Conservation (phyloP, 768 basidiomycete genomes). For the Mycena albidolilacea region DNA sequence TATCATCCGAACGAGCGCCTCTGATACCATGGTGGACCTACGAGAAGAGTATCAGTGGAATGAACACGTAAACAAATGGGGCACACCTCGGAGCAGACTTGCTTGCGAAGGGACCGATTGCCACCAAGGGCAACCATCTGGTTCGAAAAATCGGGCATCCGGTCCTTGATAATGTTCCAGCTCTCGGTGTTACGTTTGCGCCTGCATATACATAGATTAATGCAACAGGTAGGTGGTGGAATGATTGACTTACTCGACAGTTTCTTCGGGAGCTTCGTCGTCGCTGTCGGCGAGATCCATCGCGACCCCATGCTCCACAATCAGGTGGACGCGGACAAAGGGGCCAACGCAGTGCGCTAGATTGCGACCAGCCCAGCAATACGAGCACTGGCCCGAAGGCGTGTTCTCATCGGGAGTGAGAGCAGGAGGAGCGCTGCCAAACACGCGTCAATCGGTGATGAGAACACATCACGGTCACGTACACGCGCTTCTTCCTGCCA, state of each 20-base stretch:
- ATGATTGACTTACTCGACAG: background rate
- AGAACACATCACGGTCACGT: too few species aligned
- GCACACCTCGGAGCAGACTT: background rate
- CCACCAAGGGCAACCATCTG: background rate
- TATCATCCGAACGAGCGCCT: background rate
- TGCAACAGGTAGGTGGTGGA: background rate
- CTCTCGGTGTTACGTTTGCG: background rate
- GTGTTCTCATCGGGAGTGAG: too few species aligned
- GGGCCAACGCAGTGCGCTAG: too few species aligned
- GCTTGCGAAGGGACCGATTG: background rate
- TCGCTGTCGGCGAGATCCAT: too few species aligned
- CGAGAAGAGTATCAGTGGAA: background rate
- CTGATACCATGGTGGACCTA: background rate
- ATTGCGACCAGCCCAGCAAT: too few species aligned
- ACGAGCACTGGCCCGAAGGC: too few species aligned
- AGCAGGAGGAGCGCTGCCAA: too few species aligned
- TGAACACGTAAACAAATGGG: background rate
- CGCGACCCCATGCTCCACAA: too few species aligned
- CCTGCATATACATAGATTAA: background rate
- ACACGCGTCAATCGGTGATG: too few species aligned
- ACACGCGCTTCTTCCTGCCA: too few species aligned
- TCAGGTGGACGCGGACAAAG: too few species aligned
- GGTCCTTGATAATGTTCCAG: constrained; percentile 10
- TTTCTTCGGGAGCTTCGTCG: too few species aligned
- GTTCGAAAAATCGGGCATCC: background rate